Evolutionary conservation across 2,329 filamentous ascomycete species (phyloP).

Genomic region (Sporothrix phasma): DNA sequence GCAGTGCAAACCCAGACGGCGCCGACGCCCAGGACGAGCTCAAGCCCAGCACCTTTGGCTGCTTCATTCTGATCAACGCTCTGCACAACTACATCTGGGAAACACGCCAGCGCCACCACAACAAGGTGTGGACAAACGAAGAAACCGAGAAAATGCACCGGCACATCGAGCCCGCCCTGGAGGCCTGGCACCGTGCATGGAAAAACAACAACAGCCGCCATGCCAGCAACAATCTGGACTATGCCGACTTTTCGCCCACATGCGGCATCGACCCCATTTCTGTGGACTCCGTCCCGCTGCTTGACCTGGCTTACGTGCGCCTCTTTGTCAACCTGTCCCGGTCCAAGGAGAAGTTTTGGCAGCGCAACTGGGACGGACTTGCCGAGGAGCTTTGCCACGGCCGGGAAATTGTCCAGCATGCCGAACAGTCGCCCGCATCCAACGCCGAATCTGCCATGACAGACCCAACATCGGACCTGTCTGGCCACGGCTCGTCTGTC

Average conservation of each 20-base stretch:
- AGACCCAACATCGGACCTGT: slow-evolving; percentile 34
- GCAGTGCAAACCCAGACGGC: slow-evolving; percentile 41
- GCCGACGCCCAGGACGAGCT: slow-evolving; percentile 50
- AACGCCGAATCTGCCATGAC: slow-evolving; percentile 35
- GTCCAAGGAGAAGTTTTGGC: slow-evolving; percentile 89
- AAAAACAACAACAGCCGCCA: slow-evolving; percentile 77
- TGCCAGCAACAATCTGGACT: slow-evolving; percentile 49
- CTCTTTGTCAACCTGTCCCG: slow-evolving; percentile 88
- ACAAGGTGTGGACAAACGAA: slow-evolving; percentile 78
- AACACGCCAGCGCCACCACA: slow-evolving; percentile 80
- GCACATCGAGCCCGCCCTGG: slow-evolving; percentile 85
- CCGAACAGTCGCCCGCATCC: slow-evolving; percentile 50
- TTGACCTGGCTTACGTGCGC: slow-evolving; percentile 86
- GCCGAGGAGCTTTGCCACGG: slow-evolving; percentile 75
- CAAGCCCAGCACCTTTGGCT: slow-evolving; percentile 83
- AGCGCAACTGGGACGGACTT: slow-evolving; percentile 86
- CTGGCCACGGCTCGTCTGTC: slow-evolving; percentile 31
- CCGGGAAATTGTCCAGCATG: slow-evolving; percentile 63
- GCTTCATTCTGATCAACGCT: slow-evolving; percentile 83
- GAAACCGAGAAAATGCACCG: slow-evolving; percentile 95
- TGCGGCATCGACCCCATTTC: slow-evolving; percentile 74
- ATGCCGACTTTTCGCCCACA: slow-evolving; percentile 31
- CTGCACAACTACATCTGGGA: slow-evolving; percentile 99
- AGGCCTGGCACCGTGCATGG: slow-evolving; percentile 93
- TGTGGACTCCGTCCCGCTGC: slow-evolving; percentile 78